Percentiles rank a stretch among this genome's conserved stretches.
These are phyloP conservation scores for Prunus salicina DNA, from an alignment of 306 rosid genomes.

Conservation along the genomic window DNA sequence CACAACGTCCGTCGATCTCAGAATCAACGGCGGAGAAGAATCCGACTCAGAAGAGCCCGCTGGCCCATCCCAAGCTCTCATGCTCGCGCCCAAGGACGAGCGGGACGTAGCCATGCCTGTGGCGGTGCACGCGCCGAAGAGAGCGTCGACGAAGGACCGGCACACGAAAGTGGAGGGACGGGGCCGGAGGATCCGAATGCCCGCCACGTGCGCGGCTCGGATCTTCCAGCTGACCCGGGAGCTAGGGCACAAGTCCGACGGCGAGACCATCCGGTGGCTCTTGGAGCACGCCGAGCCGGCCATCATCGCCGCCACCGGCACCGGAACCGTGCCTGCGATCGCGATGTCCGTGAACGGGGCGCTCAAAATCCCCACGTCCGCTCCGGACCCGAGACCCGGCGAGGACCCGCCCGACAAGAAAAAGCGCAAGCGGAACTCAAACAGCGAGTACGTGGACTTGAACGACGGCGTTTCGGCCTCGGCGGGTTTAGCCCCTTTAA, in stretches of 20 bases:
- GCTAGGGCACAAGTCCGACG: constrained; percentile 84
- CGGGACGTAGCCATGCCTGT: constrained; percentile 31
- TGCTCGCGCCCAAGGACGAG: constrained; percentile 46
- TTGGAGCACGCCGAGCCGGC: constrained; percentile 77
- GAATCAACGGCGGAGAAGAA: constrained; percentile 19
- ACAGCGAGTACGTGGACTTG: constrained; percentile 46
- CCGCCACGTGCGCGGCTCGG: constrained; percentile 78
- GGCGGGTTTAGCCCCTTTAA: constrained; percentile 37
- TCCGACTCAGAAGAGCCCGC: neutral
- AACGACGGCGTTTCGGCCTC: constrained; percentile 55
- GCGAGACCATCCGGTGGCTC: constrained; percentile 86
- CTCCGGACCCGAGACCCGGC: constrained; percentile 36
- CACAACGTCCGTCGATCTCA: constrained; percentile 22
- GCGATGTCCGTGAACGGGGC: constrained; percentile 77
- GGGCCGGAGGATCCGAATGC: constrained; percentile 91
- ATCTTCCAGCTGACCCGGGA: constrained; percentile 82
- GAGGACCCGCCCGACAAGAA: constrained; percentile 38
- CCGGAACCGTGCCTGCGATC: constrained; percentile 76
- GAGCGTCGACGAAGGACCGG: constrained; percentile 70
- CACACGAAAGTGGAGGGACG: constrained; percentile 85
- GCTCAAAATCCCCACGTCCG: constrained; percentile 67
- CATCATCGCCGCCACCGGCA: constrained; percentile 80
- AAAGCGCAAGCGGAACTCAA: constrained; percentile 51
- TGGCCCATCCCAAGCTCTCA: neutral
- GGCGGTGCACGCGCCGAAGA: constrained; percentile 26